Evolutionary conservation across 2,329 filamentous ascomycete genomes (phyloP), one percentile per base, ranked within the genome.

Genomic region (Mycocentrospora acerina): DNA sequence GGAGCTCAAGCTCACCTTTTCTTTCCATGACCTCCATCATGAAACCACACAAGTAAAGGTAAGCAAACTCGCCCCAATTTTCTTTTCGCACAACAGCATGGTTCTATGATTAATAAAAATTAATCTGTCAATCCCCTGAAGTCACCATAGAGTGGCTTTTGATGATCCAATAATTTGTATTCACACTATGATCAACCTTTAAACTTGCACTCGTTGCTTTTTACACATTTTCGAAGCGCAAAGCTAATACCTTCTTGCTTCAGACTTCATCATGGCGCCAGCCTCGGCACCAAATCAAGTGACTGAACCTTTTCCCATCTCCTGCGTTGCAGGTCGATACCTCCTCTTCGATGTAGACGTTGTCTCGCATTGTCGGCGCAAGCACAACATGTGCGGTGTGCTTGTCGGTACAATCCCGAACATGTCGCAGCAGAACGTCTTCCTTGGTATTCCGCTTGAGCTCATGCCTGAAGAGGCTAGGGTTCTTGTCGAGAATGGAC

Each of bases 341-440:
- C 81, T 96, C 44, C 76, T 98, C 53, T 97, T 96, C 74, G 89
- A 95, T 64, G 81, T 89, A 57, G 81, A 90, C 61, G 82, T 83
- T 49, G 85, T 90, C 44, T 83, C 86, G 56, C 79, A 85, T 64
- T 76, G 95, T 47, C 86, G 93, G 51, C 82, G 87, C 46, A 75
- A 82, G 56, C 80, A 95, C 71, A 83, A 88, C 64, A 89, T 95
- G 57, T 90, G 86, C 60, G 90, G 90, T 48, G 85, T 93, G 22
- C 77, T 95, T 38, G 83, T 88, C 43, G 93, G 93, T 40, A 90
- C 88, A 7, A 82, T 95, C 19, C 91, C 93, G 2, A 90, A 97
- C 69, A 85, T 89, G 40, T 90, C 90, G 5, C 91, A 94, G 55
- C 93, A 98, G 70, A 97, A 95, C 70, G 80, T 95, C 41, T 97